Evolutionary conservation across 2,329 filamentous ascomycete genomes (phyloP), one percentile per base, ranked within the genome.

Genomic region (Diaporthe ampelina): DNA sequence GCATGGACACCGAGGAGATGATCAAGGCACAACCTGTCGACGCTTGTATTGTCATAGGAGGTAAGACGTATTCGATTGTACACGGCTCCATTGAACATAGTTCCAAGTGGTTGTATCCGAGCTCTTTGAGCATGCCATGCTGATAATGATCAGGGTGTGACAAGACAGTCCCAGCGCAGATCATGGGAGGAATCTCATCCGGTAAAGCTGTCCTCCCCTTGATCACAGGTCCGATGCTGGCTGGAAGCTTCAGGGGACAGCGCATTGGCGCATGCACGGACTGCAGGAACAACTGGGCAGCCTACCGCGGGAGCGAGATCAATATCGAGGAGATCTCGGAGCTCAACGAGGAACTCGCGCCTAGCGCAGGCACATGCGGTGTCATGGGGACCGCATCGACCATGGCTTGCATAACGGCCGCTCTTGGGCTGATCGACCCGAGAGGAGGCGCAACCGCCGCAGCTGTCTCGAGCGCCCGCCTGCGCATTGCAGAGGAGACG

Each of bases 311-410:
- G 0, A 91, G 91, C 0, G 85, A 87, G 8, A 88, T 94, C 10
- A 92, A 94, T 76, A 89, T 94, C 2, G 93, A 94, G 79, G 93
- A 94, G 74, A 94, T 94, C 32, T 86, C 88, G 1, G 89, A 86
- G 3, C 87, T 95, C 37, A 95, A 94, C 76, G 92, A 94, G 59
- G 93, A 94, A 78, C 84, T 95, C 10, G 92, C 92, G 0, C 93
- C 93, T 0, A 94, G 92, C 15, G 90, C 91, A 1, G 95, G 95
- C 40, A 95, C 94, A 0, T 97, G 95, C 77, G 94, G 94, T 61
- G 95, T 95, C 24, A 97, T 97, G 95, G 97, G 94, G 77, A 97
- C 95, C 0, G 95, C 95, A 9, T 96, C 95, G 80, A 97, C 94
- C 2, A 96, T 97, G 94, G 94, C 94, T 1, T 95, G 94, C 8